Base-by-base conservation (phyloP, 306 rosid genomes). In the Mucuna pruriens region DNA sequence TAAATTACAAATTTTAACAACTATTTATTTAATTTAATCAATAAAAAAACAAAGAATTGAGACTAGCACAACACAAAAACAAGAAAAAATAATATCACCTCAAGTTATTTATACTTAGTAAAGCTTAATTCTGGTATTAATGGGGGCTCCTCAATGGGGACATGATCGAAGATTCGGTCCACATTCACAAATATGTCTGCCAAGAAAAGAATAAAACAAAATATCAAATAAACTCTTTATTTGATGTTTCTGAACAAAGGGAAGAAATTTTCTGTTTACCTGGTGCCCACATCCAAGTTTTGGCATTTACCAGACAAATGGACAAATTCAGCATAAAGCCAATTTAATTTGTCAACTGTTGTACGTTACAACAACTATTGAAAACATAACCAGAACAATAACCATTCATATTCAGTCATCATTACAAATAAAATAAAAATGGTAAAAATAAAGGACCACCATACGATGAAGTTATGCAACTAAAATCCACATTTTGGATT, bases 211-310 rank as follows among this genome's bases (percentile, higher is more conserved):
- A 46, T 6, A 17, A 16, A 34, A 67, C 9, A 54, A 9, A 64
- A 60, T 6, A 34, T 23, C 40, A 52, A 25, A 74, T 16, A 75
- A 64, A 46, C 4, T 40, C 19, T 62, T 16, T n/a, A 60, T 75
- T 51, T 55, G 36, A 38, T 76, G 58, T 60, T 34, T 85, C 2
- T 10, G 38, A 34, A 55, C 15, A 45, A 74, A 19, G 15, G 34
- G 22, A 29, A 69, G 54, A 44, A 70, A 49, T 44, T 6, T 29
- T 23, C 38, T 71, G 17, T 31, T 60, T 85, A 92, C 98, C 95
- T 86, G 95, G 78, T 92, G 97, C 64, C 98, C 98, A 73, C 97
- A 92, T 33, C 97, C 95, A 34, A 90, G 92, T 94, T 84, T 90
- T 92, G 6, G 86, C 15, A 79, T 94, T 87, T 17, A 64, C 86